A percentile compares a stretch with the other conserved stretches of the same genome.
These are phyloP conservation scores for Nicotiana benthamiana DNA, from an alignment of 257 asterid genomes.

Conservation along the genomic window DNA sequence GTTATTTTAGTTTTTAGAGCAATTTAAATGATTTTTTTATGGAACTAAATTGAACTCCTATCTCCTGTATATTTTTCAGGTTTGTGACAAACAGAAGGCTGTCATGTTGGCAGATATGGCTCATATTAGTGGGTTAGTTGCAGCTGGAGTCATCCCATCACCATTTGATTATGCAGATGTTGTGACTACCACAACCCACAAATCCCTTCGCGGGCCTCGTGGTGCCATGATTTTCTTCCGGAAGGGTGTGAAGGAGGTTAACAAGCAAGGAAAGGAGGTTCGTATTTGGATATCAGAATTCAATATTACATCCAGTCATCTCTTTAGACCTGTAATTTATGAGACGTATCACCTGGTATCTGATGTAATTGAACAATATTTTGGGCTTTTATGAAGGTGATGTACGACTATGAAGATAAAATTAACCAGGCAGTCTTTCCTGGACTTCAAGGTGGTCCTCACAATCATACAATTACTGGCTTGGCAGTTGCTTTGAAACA, in stretches of 20 bases:
- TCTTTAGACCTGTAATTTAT: not conserved
- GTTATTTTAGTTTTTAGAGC: not conserved
- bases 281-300: slow-evolving; percentile 14
- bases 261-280: slow-evolving; percentile 87
- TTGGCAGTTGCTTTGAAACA: slow-evolving; percentile 90
- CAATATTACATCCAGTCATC: not conserved
- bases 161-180: slow-evolving; percentile 93
- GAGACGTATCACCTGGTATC: not conserved
- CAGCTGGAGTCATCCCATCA: slow-evolving; percentile 94
- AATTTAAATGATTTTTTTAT: not conserved
- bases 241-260: slow-evolving; percentile 79
- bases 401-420: slow-evolving; percentile 83
- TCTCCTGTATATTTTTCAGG: slow-evolving; percentile 34
- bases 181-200: slow-evolving; percentile 93
- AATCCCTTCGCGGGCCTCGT: slow-evolving; percentile 90
- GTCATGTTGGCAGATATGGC: slow-evolving; percentile 92
- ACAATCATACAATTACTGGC: slow-evolving; percentile 90
- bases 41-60: slow-evolving; percentile 1
- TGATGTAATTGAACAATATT: not conserved
- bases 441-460: slow-evolving; percentile 99
- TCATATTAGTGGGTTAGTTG: slow-evolving; percentile 93
- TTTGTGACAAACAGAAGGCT: slow-evolving; percentile 85
- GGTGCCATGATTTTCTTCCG: slow-evolving; percentile 97
- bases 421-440: slow-evolving; percentile 96
- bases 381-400: slow-evolving; percentile 37